Evolutionary conservation across 352 stramenopile species (phyloP).

Genomic region (Aphanomyces cochlioides): DNA sequence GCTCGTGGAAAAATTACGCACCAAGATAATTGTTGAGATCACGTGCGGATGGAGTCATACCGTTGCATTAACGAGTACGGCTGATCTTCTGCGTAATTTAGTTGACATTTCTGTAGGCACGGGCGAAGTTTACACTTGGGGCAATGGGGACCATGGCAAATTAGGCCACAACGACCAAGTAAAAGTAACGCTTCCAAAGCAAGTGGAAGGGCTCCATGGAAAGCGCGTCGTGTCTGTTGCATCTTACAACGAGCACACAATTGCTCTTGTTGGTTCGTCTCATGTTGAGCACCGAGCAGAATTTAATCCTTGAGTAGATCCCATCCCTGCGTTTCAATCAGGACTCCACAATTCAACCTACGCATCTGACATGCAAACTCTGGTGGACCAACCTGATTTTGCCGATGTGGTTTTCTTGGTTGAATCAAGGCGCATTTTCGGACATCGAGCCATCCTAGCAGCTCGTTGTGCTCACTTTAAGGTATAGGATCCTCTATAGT

Average conservation of each 20-base stretch:
- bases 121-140: slow-evolving; percentile 92
- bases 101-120: slow-evolving; percentile 41
- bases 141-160: slow-evolving; percentile 92
- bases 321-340: slow-evolving; percentile 65
- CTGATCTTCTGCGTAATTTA: neutral
- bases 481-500: neutral
- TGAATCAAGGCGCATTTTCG: slow-evolving; percentile 76
- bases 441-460: slow-evolving; percentile 88
- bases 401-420: slow-evolving; percentile 86
- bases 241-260: slow-evolving; percentile 98
- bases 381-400: slow-evolving; percentile 90
- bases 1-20: slow-evolving; percentile 84
- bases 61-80: slow-evolving; percentile 80
- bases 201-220: slow-evolving; percentile 87
- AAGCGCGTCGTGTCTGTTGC: slow-evolving; percentile 94
- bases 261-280: slow-evolving; percentile 75
- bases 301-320: slow-evolving; percentile 41
- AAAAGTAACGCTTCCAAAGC: slow-evolving; percentile 92
- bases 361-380: slow-evolving; percentile 84
- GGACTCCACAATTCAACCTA: slow-evolving; percentile 83
- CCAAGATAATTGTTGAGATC: slow-evolving; percentile 90
- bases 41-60: slow-evolving; percentile 96
- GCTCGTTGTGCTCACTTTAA: slow-evolving; percentile 93
- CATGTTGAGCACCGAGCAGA: neutral
- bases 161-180: slow-evolving; percentile 92